These are phyloP conservation scores for Cyclospora cayetanensis DNA, from an alignment of 169 alveolate species.

Conservation along the genomic window DNA sequence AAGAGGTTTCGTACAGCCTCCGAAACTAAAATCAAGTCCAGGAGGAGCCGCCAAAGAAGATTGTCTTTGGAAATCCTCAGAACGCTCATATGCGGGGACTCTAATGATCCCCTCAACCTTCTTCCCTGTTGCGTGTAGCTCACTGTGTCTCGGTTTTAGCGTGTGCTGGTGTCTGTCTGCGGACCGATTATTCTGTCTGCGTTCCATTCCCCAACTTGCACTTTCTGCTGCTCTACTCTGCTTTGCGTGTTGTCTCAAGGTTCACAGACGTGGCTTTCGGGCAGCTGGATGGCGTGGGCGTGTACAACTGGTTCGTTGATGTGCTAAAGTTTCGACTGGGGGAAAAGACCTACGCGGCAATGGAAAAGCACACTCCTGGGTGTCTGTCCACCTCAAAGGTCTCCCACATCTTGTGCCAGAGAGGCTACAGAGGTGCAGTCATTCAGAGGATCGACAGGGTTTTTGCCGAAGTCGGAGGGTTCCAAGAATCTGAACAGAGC, in stretches of 20 bases:
- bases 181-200: background rate
- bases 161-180: background rate
- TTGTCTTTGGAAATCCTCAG: no score
- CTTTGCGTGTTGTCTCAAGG: conserved; percentile 35
- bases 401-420: conserved; percentile 81
- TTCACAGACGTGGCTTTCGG: conserved; percentile 85
- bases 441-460: conserved; percentile 59
- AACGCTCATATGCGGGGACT: no score
- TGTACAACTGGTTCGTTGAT: conserved; percentile 83
- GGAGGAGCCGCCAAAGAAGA: no score
- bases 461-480: conserved; percentile 66
- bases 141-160: background rate
- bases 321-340: conserved; percentile 84
- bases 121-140: background rate
- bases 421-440: conserved; percentile 42
- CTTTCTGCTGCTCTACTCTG: background rate
- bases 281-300: conserved; percentile 85
- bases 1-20: no score
- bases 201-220: background rate
- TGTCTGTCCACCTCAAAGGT: conserved; percentile 81
- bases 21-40: no score
- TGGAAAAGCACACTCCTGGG: conserved; percentile 81
- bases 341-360: conserved; percentile 77
- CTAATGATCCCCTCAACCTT: background rate
- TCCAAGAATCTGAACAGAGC: conserved; percentile 50